These are phyloP conservation scores for Metarhizium rileyi DNA, from an alignment of 2,329 filamentous ascomycete genomes.

Conservation along the genomic window DNA sequence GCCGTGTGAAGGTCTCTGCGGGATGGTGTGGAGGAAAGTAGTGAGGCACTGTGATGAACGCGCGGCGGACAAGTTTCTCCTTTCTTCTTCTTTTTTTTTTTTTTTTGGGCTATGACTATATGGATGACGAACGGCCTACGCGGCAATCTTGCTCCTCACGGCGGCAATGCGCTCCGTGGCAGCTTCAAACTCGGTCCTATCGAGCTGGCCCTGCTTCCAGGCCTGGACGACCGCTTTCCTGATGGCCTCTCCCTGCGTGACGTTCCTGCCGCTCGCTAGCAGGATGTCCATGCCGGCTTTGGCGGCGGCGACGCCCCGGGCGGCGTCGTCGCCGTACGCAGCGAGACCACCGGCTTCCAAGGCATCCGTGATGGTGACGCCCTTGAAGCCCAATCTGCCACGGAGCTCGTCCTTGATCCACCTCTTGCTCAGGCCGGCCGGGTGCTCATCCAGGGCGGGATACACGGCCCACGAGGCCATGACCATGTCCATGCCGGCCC, in stretches of 20 bases:
- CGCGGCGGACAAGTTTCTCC: too few species aligned
- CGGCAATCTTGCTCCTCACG: conserved; percentile 6
- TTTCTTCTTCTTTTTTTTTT: too few species aligned
- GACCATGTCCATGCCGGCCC: conserved; percentile 11
- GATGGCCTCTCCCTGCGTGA: conserved; percentile 10
- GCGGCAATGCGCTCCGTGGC: conserved; percentile 10
- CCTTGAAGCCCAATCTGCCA: conserved; percentile 9
- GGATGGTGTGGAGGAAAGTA: too few species aligned
- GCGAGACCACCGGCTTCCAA: conserved; percentile 11
- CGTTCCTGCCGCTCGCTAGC: conserved; percentile 10
- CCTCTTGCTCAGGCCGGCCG: conserved; percentile 12
- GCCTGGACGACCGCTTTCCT: conserved; percentile 9
- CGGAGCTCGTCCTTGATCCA: conserved; percentile 13
- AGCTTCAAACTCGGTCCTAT: conserved; percentile 9
- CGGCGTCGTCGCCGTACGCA: conserved; percentile 5
- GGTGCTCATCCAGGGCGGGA: conserved; percentile 10
- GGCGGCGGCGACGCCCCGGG: conserved; percentile 7
- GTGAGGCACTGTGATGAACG: too few species aligned
- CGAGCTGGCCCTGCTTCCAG: conserved; percentile 5
- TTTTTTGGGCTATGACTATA: too few species aligned
- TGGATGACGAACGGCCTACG: neutral
- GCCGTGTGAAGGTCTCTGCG: too few species aligned
- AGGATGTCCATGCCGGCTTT: conserved; percentile 12
- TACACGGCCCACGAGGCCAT: conserved; percentile 14
- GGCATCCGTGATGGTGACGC: conserved; percentile 13